A percentile compares a stretch with the other conserved stretches of the same genome.
Conservation (phyloP, 371 early-diverging fungal species). For the Mucor lusitanicus region DNA sequence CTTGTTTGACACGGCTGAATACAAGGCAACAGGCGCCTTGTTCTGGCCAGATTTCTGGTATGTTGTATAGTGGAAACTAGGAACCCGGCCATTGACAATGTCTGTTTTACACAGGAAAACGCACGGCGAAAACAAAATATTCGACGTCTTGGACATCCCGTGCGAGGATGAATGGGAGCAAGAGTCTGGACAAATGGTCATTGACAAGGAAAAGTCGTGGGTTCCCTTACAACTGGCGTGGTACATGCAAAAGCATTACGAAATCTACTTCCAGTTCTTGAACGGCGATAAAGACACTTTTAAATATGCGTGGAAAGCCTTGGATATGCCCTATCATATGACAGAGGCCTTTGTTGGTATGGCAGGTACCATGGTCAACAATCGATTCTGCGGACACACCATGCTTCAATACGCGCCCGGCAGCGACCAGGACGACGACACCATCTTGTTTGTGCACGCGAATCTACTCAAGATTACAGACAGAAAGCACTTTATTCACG, state of each 20-base stretch:
- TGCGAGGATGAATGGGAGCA: constrained; percentile 53
- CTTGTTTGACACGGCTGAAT: constrained; percentile 47
- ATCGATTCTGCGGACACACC: constrained; percentile 46
- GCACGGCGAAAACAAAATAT: constrained; percentile 44
- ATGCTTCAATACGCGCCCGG: constrained; percentile 44
- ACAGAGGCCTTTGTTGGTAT: constrained; percentile 40
- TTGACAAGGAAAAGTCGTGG: constrained; percentile 42
- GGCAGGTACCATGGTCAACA: constrained; percentile 35
- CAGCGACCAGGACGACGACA: constrained; percentile 1
- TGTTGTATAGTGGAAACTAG: too few relatives aligned
- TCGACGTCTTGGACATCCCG: constrained; percentile 34
- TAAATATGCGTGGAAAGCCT: constrained; percentile 49
- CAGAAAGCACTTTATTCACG: constrained; percentile 27
- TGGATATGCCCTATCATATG: constrained; percentile 39
- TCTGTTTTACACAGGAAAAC: constrained; percentile 37
- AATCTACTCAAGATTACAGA: constrained; percentile 46
- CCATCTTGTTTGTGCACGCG: constrained; percentile 44
- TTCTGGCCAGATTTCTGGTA: constrained; percentile 66
- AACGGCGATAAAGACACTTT: constrained; percentile 55
- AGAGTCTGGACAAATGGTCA: constrained; percentile 53
- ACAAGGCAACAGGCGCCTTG: constrained; percentile 46
- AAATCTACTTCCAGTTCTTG: constrained; percentile 45
- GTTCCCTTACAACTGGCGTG: constrained; percentile 43
- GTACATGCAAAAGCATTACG: constrained; percentile 45
- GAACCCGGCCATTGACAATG: neutral